A percentile compares a stretch with the other conserved stretches of the same genome.
These are phyloP conservation scores for Microthlaspi erraticum DNA, from an alignment of 345 rosid genomes.

Conservation along the genomic window DNA sequence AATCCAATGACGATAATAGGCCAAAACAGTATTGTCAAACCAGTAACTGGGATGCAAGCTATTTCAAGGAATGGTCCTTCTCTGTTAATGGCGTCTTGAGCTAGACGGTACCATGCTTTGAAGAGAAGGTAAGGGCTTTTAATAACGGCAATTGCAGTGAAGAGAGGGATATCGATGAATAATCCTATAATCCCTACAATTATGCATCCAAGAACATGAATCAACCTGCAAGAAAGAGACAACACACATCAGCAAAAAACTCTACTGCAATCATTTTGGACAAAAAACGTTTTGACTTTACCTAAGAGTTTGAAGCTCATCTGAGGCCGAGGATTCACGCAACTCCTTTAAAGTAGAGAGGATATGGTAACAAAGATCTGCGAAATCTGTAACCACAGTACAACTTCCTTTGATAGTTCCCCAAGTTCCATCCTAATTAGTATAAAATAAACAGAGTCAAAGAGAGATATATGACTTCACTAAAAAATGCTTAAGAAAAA, in stretches of 20 bases:
- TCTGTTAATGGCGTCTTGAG: constrained; percentile 70
- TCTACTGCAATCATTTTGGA: background rate
- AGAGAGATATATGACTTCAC: constrained; percentile 6
- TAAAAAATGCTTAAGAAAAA: background rate
- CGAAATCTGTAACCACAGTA: constrained; percentile 73
- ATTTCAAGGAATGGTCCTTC: constrained; percentile 87
- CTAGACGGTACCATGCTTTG: constrained; percentile 74
- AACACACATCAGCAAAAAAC: constrained; percentile 1
- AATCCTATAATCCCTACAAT: constrained; percentile 71
- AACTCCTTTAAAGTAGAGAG: constrained; percentile 66
- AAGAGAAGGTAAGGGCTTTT: constrained; percentile 82
- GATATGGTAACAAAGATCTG: constrained; percentile 73
- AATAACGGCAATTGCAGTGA: constrained; percentile 63
- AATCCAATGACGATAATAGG: constrained; percentile 78
- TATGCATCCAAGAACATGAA: constrained; percentile 77
- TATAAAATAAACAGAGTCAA: constrained; percentile 23
- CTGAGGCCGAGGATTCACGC: constrained; percentile 56
- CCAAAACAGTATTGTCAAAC: constrained; percentile 80
- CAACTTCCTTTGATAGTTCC: constrained; percentile 80
- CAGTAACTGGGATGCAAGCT: constrained; percentile 80
- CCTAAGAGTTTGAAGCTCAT: constrained; percentile 71
- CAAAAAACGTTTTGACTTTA: constrained; percentile 40
- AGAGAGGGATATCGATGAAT: constrained; percentile 68
- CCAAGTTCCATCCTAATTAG: constrained; percentile 82
- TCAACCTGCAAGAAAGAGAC: constrained; percentile 53